Evolutionary conservation across 257 asterid species (phyloP), one percentile per base, ranked within the genome.

Genomic region (Plectranthus barbatus): DNA sequence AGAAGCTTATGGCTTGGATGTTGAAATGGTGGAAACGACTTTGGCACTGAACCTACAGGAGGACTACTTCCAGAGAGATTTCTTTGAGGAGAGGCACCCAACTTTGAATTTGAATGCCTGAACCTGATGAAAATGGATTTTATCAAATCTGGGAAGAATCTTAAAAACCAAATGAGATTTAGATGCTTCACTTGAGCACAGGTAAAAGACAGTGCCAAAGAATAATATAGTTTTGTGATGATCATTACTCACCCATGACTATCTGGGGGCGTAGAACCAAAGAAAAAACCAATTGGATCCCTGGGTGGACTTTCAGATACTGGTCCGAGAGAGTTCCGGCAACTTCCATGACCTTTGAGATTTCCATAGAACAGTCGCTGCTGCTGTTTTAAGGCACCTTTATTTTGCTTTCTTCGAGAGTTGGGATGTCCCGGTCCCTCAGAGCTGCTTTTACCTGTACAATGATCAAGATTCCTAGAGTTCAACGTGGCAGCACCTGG

Each of bases 1-100:
- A 89, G 78, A 68, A 89, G 97, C 74, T 86, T 76, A 83, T 92
- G 97, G 76, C 96, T 82, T 48, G 93, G 95, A 71, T 92, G 99
- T 74, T 83, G 97, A 78, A 85, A 89, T 59, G 93, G 74, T 19
- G 93, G 96, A 74, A 86, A 81, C 34, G 97, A 67, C 74, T 85
- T 89, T 31, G 95, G 93, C 74, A 76, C 79, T 31, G 97, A 92
- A 70, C 91, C 96, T 69, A 83, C 87, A 6, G 93, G 95, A 20
- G 97, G 85, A 78, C 95, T 89, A 66, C 92, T 79, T 65, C 81
- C 85, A 12, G 78, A 67, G 12, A 77, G 72, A 76, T 74, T 80
- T 72, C 84, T 79, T 62, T 77, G 90, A 67, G 93, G 94, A 49
- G 97, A 84, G 68, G 90, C 94, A 73, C 90, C 81, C 76, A 83